Evolutionary conservation across 306 rosid species (phyloP), one percentile per base, ranked within the genome.

Genomic region (Rosa lucieae): DNA sequence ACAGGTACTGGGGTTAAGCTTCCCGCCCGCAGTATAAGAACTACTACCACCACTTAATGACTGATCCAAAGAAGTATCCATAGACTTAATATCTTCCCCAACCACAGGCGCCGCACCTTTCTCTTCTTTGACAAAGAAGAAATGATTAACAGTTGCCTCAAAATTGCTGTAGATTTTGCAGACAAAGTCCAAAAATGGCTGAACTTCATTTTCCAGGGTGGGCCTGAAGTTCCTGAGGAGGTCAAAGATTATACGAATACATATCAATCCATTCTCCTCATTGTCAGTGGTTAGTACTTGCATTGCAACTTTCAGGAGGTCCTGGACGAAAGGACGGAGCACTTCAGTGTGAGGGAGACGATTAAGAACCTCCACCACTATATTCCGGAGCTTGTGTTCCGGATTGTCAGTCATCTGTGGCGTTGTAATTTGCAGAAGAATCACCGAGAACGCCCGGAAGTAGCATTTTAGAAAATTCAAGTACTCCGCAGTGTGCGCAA

Each of bases 331-430:
- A 59, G 99, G 99, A 18, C 99, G 91, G 32, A 96, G 98, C 75
- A 96, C 99, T 83, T 96, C 99, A 84, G 93, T 96, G 55, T 96
- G 98, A 0, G 99, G 99, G 55, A 96, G 96, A 59, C 99, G 95
- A 84, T 93, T 93, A 74, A 96, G 92, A 55, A 96, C 93, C 92
- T 93, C 98, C 80, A 96, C 97, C 69, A 91, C 98, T 17, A 93
- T 86, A 79, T 93, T 96, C 70, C 99, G 89, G 55, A 96, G 94
- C 85, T 93, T 96, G 79, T 96, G 98, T 82, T 96, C 98, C 0
- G 83, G 92, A 80, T 85, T 96, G 67, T 93, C 99, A 40, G 84
- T 84, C 65, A 87, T 89, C 82, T 96, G 99, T 7, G 99, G 97
- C 84, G 90, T 96, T 0, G 99, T 91, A 69, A 89, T 86, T 75